These are phyloP conservation scores for Debaryomyces castellii DNA, from an alignment of 805 yeast genomes.

Conservation along the genomic window DNA sequence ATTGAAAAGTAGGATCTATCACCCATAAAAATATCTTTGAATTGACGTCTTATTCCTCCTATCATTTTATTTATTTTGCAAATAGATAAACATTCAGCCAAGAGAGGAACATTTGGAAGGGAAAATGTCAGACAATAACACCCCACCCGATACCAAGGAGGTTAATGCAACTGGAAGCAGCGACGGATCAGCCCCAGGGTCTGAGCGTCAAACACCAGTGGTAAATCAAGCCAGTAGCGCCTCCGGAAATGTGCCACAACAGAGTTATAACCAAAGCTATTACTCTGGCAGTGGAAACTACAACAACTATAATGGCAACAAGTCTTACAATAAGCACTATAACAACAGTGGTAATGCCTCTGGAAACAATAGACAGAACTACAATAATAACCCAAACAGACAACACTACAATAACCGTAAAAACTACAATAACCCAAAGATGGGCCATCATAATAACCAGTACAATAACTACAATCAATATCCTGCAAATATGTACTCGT, in stretches of 20 bases:
- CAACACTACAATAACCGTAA: slow-evolving; percentile 11
- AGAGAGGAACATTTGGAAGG: slow-evolving; percentile 1
- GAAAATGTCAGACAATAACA: slow-evolving; percentile 16
- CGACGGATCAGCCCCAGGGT: background rate
- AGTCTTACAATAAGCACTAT: slow-evolving; percentile 10
- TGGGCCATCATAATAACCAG: slow-evolving; percentile 18
- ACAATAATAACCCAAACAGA: slow-evolving; percentile 10
- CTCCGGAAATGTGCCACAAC: slow-evolving; percentile 1
- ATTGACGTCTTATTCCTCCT: background rate
- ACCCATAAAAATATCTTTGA: slow-evolving; percentile 1
- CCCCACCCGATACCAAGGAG: slow-evolving; percentile 6
- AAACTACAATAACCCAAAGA: slow-evolving; percentile 16
- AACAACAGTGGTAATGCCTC: slow-evolving; percentile 8
- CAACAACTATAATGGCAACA: slow-evolving; percentile 6
- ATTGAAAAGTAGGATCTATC: background rate
- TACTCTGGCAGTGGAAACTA: slow-evolving; percentile 9
- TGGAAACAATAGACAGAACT: slow-evolving; percentile 10
- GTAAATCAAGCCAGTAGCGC: background rate
- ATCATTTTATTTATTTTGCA: background rate
- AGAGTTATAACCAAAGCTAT: slow-evolving; percentile 3
- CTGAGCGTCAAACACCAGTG: background rate
- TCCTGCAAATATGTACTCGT: slow-evolving; percentile 24
- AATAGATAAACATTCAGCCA: background rate
- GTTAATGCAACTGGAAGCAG: slow-evolving; percentile 1
- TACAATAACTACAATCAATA: slow-evolving; percentile 20